These are phyloP conservation scores for Spizellomyces punctatus DNA, from an alignment of 192 early-diverging fungal genomes.

Conservation along the genomic window DNA sequence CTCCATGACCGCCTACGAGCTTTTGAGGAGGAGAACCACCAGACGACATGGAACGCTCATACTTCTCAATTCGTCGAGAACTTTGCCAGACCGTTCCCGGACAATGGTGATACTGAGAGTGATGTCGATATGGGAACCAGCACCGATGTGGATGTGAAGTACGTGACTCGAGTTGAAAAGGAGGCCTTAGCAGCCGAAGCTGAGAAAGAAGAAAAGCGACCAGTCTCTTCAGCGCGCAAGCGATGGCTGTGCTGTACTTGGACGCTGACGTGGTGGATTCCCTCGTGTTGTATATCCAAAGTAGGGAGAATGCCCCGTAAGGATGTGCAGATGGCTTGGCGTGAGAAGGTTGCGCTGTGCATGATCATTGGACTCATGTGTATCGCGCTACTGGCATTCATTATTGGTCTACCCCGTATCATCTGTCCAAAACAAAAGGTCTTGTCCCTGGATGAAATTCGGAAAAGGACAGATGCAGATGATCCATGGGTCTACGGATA, in stretches of 20 bases:
- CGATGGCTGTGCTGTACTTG: slow-evolving; percentile 73
- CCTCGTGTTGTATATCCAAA: slow-evolving; percentile 50
- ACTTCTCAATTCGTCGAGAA: slow-evolving; percentile 6
- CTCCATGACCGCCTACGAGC: slow-evolving; percentile 34
- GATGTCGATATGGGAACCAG: slow-evolving; percentile 8
- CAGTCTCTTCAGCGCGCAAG: neutral
- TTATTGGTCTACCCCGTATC: slow-evolving; percentile 73
- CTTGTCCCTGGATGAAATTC: slow-evolving; percentile 42
- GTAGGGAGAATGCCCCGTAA: slow-evolving; percentile 75
- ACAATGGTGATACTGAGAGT: slow-evolving; percentile 25
- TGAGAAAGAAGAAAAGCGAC: slow-evolving; percentile 10
- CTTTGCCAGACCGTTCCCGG: slow-evolving; percentile 13
- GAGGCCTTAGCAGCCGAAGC: slow-evolving; percentile 3
- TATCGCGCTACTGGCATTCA: slow-evolving; percentile 74
- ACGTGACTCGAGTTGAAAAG: slow-evolving; percentile 5
- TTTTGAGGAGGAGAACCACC: slow-evolving; percentile 10
- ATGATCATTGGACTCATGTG: slow-evolving; percentile 74
- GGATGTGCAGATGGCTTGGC: slow-evolving; percentile 89
- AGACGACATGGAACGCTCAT: slow-evolving; percentile 9
- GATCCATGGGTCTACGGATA: slow-evolving; percentile 44
- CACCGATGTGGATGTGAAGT: slow-evolving; percentile 9
- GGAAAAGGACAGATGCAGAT: slow-evolving; percentile 7
- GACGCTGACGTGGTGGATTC: slow-evolving; percentile 79
- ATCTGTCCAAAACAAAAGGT: slow-evolving; percentile 79
- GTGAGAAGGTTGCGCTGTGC: slow-evolving; percentile 89